Percentiles rank a stretch among this genome's conserved stretches.
Conservation (phyloP, 2,329 filamentous ascomycete genomes). For the Neodidymelliopsis sp. region DNA sequence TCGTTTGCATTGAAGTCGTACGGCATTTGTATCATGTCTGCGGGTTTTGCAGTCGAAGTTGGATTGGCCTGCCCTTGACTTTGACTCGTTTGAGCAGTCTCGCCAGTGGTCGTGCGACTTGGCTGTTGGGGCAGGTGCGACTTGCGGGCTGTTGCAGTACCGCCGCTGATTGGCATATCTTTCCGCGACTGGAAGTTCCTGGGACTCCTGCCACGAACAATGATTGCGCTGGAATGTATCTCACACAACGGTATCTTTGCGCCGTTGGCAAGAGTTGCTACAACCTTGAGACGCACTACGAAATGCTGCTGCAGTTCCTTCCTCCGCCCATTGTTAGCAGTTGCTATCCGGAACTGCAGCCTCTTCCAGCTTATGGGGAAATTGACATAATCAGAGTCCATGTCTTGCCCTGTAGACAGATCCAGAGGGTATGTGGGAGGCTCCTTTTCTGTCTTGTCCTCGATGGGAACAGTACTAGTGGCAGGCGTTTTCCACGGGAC, state of each 20-base stretch:
- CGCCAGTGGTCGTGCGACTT: conserved; percentile 47
- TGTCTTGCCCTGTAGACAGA: conserved; percentile 69
- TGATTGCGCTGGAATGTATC: conserved; percentile 86
- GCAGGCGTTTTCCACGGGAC: conserved; percentile 98
- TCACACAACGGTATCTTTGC: conserved; percentile 82
- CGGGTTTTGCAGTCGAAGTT: conserved; percentile 38
- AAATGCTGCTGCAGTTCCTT: conserved; percentile 98
- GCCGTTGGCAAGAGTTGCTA: conserved; percentile 84
- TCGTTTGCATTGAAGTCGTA: conserved; percentile 53
- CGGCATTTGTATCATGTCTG: conserved; percentile 50
- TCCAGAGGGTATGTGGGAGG: conserved; percentile 81
- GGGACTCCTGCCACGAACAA: conserved; percentile 90
- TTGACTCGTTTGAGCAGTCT: conserved; percentile 41
- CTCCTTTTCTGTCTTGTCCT: conserved; percentile 80
- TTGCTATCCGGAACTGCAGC: conserved; percentile 92
- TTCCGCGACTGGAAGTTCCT: conserved; percentile 95
- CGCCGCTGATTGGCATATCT: conserved; percentile 85
- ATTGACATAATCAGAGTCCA: conserved; percentile 83
- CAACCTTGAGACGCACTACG: conserved; percentile 83
- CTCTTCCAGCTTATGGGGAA: conserved; percentile 95
- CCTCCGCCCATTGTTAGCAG: conserved; percentile 91
- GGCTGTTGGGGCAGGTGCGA: conserved; percentile 46
- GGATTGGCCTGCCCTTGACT: conserved; percentile 35
- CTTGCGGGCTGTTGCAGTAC: conserved; percentile 79
- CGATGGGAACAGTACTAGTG: conserved; percentile 72